Conservation (phyloP, 1,284 basidiomycete genomes). For the Pseudomicrostroma phylloplanum region DNA sequence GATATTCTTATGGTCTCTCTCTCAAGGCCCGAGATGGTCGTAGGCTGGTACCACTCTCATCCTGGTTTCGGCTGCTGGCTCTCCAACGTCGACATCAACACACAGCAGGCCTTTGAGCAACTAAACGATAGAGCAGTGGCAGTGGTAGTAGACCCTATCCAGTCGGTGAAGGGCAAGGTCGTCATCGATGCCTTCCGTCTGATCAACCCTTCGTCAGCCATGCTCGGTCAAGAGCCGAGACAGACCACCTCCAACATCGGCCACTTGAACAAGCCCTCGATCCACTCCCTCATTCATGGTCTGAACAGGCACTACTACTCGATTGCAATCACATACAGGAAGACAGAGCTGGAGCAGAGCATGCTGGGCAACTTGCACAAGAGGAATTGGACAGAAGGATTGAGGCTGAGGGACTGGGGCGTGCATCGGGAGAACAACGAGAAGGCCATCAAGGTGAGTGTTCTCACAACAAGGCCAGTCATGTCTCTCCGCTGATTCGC, state of each 20-base stretch:
- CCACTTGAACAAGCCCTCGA: slow-evolving; percentile 96
- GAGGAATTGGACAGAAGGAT: slow-evolving; percentile 47
- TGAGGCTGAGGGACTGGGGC: slow-evolving; percentile 46
- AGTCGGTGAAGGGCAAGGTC: slow-evolving; percentile 84
- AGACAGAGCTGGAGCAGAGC: slow-evolving; percentile 50
- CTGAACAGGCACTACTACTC: slow-evolving; percentile 51
- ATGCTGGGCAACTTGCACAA: slow-evolving; percentile 51
- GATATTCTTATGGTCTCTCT: not conserved
- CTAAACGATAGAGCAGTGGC: slow-evolving; percentile 91
- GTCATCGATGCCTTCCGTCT: slow-evolving; percentile 96
- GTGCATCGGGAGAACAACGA: slow-evolving; percentile 47
- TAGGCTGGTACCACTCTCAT: slow-evolving; percentile 99
- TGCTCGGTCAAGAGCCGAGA: slow-evolving; percentile 80
- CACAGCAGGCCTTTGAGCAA: slow-evolving; percentile 98
- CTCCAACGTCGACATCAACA: slow-evolving; percentile 97
- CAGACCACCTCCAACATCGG: slow-evolving; percentile 98
- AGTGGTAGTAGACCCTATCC: slow-evolving; percentile 97
- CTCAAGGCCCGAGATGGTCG: slow-evolving; percentile 85
- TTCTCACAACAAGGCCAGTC: too few relatives aligned
- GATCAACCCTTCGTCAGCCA: slow-evolving; percentile 49
- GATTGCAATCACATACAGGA: slow-evolving; percentile 49
- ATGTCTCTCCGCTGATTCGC: not conserved
- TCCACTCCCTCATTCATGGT: slow-evolving; percentile 62
- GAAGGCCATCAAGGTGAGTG: slow-evolving; percentile 36
- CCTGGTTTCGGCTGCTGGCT: slow-evolving; percentile 99